Conservation (phyloP, 2,329 filamentous ascomycete species). For the Trichoderma gracile region DNA sequence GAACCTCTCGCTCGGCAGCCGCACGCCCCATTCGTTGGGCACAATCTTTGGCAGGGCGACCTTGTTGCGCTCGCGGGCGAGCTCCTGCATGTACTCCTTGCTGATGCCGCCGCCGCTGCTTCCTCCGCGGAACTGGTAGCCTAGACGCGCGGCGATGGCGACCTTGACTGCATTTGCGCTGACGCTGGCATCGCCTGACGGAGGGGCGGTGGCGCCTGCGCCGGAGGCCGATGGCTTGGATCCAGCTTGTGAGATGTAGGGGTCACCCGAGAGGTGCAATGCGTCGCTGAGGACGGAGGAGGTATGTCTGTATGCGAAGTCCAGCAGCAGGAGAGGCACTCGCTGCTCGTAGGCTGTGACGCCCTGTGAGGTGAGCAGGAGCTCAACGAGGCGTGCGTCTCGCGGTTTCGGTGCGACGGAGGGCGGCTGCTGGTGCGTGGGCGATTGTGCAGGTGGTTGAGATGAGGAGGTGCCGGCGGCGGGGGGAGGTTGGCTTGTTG, state of each 20-base stretch:
- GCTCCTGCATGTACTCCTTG: conserved; percentile 76
- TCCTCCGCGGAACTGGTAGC: conserved; percentile 66
- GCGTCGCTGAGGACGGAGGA: conserved; percentile 70
- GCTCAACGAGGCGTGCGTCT: conserved; percentile 76
- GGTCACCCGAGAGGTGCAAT: conserved; percentile 67
- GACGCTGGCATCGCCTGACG: conserved; percentile 57
- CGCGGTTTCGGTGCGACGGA: conserved; percentile 61
- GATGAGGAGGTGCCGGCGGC: conserved; percentile 30
- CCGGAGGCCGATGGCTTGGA: conserved; percentile 53
- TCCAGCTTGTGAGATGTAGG: conserved; percentile 62
- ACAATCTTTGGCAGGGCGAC: conserved; percentile 63
- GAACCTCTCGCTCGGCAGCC: conserved; percentile 67
- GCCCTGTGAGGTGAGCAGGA: conserved; percentile 75
- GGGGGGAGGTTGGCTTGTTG: conserved; percentile 33
- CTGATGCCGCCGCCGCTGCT: conserved; percentile 55
- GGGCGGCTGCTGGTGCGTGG: conserved; percentile 32
- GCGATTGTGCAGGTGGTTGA: conserved; percentile 26
- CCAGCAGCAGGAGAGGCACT: conserved; percentile 78
- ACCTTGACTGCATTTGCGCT: conserved; percentile 67
- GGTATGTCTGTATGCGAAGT: conserved; percentile 84
- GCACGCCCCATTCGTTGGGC: conserved; percentile 66
- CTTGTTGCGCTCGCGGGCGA: conserved; percentile 71
- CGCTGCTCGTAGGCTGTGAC: conserved; percentile 79
- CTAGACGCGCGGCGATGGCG: conserved; percentile 68
- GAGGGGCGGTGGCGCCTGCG: conserved; percentile 49